phyloP scores from a whole-genome alignment of 2,329 filamentous ascomycete species.

The Amauroascus verrucosus region DNA sequence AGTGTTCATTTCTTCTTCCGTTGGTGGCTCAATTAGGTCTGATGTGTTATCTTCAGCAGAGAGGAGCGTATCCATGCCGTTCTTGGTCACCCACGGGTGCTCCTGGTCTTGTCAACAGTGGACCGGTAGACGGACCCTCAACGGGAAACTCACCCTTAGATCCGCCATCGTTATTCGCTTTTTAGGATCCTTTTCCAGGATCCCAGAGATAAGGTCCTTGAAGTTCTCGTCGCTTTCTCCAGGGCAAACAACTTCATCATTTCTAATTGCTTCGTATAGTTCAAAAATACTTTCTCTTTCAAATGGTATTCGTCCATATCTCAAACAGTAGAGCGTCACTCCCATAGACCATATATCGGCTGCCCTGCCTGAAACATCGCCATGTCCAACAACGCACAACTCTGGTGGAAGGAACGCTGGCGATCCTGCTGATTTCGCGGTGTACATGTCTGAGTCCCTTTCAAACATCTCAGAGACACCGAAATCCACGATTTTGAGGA shows the following conservation, averaged over 20 bases:
- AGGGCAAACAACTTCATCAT: slow-evolving; percentile 54
- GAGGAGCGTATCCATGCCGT: slow-evolving; percentile 66
- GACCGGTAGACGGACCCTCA: not conserved
- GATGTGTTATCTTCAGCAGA: slow-evolving; percentile 77
- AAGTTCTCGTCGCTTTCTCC: slow-evolving; percentile 58
- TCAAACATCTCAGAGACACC: slow-evolving; percentile 99
- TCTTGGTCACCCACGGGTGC: slow-evolving; percentile 85
- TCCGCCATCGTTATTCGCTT: slow-evolving; percentile 75
- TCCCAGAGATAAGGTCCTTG: slow-evolving; percentile 57
- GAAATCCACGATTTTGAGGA: slow-evolving; percentile 97
- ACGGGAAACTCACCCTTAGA: slow-evolving; percentile 56
- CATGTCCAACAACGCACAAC: slow-evolving; percentile 75
- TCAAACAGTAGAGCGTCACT: slow-evolving; percentile 82
- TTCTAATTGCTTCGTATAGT: slow-evolving; percentile 78
- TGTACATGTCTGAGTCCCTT: slow-evolving; percentile 77
- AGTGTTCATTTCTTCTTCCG: slow-evolving; percentile 77
- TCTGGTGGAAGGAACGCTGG: slow-evolving; percentile 92
- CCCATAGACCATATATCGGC: slow-evolving; percentile 99
- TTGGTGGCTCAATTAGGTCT: slow-evolving; percentile 69
- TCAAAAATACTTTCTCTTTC: slow-evolving; percentile 68
- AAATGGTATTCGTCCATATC: slow-evolving; percentile 82
- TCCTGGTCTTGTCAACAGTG: slow-evolving; percentile 44
- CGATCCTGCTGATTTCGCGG: slow-evolving; percentile 84
- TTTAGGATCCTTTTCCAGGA: slow-evolving; percentile 76
- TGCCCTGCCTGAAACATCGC: slow-evolving; percentile 75